These are phyloP conservation scores for Sphagnum fallax DNA, from an alignment of 228 moss, liverwort and hornwort species.

Conservation along the genomic window DNA sequence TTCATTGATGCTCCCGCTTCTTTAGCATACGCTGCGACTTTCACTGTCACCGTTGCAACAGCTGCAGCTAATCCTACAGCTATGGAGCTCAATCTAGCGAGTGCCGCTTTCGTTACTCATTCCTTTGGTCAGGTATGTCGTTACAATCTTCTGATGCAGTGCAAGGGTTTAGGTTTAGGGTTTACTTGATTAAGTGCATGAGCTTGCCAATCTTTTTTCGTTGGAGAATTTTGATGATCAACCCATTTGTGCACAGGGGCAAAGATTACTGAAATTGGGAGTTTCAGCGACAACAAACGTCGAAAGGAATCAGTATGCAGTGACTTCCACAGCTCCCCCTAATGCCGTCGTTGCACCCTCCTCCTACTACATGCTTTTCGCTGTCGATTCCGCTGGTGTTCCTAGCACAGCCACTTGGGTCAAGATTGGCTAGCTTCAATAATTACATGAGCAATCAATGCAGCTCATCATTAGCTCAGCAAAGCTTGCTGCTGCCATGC, in stretches of 20 bases:
- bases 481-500: no score
- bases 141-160: no score
- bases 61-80: not conserved
- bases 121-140: constrained; percentile 1
- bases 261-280: constrained; percentile 18
- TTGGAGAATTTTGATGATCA: no score
- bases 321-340: constrained; percentile 8
- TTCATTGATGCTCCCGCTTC: constrained; percentile 1
- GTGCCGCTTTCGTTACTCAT: constrained; percentile 28
- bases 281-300: constrained; percentile 1
- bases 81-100: constrained; percentile 6
- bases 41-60: constrained; percentile 11
- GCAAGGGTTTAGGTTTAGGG: no score
- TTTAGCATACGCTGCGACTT: constrained; percentile 16
- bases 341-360: constrained; percentile 25
- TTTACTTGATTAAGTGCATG: no score
- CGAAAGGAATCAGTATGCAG: constrained; percentile 6
- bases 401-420: constrained; percentile 27
- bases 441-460: no score
- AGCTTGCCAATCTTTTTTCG: no score
- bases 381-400: constrained; percentile 11
- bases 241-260: constrained; percentile 10
- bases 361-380: constrained; percentile 21
- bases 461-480: no score
- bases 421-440: no score